Evolutionary conservation across 257 asterid species (phyloP), one percentile per base, ranked within the genome.

Genomic region (Linderniella brevidens): DNA sequence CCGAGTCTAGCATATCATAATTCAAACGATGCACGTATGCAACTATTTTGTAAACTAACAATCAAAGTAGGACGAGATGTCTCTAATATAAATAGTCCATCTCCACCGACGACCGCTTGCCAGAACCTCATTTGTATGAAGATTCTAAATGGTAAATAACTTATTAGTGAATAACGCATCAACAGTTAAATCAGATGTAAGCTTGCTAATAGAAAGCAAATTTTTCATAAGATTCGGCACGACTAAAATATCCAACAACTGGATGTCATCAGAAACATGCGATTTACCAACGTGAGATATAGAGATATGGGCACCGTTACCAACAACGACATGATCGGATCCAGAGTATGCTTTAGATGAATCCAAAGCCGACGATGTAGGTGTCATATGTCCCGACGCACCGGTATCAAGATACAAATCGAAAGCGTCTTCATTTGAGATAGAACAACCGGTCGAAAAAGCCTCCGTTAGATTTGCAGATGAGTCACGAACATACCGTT

Each of bases 221-320:
- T 40, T 14, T 40, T n/a, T 40, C n/a, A 11, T 40, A 40, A 40
- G 45, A 40, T 40, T 40, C 45, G 45, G 16, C 45, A 40, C 11
- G 16, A 40, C 45, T 2, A 40, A 11, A n/a, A 40, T 0, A 4
- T 4, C 3, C 3, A 10, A 40, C 16, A 40, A 40, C 9, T 40
- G 45, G 9, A 40, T 11, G 16, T 5, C 4, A 10, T 40, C 9
- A n/a, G 45, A 2, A 2, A 25, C 32, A 25, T 25, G 32, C 6
- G 32, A 25, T 25, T 25, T 25, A 25, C 32, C 32, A 40, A 40
- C n/a, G n/a, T n/a, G n/a, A n/a, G n/a, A n/a, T 40, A 40, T 40
- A 40, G 11, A 40, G 45, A 10, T 12, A 40, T 40, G 4, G 16
- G 45, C 3, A 40, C 45, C 45, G 16, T 40, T 40, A 40, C 45